A percentile compares a stretch with the other conserved stretches of the same genome.
Evolutionary conservation across 2,329 filamentous ascomycete species (phyloP).

Genomic region (Penicillium sp.): DNA sequence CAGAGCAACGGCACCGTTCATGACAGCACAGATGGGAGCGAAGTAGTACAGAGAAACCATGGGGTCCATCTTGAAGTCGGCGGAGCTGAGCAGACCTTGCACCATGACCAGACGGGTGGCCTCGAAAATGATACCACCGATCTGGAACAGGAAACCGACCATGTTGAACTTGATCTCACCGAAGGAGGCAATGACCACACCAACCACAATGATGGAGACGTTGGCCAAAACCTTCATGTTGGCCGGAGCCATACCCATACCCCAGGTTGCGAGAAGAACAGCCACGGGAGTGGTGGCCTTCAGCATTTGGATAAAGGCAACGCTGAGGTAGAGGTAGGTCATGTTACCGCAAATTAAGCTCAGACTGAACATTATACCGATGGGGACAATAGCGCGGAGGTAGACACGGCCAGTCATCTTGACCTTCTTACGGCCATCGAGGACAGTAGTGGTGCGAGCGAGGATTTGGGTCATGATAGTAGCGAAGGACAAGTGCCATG

Average conservation of each 20-base stretch:
- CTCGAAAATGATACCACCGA: constrained; percentile 76
- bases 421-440: constrained; percentile 92
- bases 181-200: constrained; percentile 89
- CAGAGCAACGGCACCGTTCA: constrained; percentile 72
- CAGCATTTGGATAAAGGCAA: constrained; percentile 85
- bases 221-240: constrained; percentile 88
- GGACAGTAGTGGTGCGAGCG: constrained; percentile 81
- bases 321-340: constrained; percentile 91
- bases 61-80: constrained; percentile 85
- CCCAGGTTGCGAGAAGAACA: constrained; percentile 86
- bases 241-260: constrained; percentile 76
- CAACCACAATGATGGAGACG: constrained; percentile 89
- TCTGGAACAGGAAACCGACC: constrained; percentile 66
- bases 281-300: constrained; percentile 93
- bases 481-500: constrained; percentile 92
- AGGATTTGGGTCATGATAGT: constrained; percentile 93
- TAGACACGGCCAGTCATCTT: constrained; percentile 97
- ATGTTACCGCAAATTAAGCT: constrained; percentile 95
- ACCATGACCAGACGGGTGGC: constrained; percentile 82
- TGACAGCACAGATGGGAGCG: constrained; percentile 76
- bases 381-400: constrained; percentile 84
- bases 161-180: constrained; percentile 88
- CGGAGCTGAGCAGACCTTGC: constrained; percentile 72
- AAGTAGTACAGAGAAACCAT: constrained; percentile 89
- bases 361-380: constrained; percentile 92